phyloP scores from a whole-genome alignment of 1,284 basidiomycete species.

The Ceratobasidium sp. region DNA sequence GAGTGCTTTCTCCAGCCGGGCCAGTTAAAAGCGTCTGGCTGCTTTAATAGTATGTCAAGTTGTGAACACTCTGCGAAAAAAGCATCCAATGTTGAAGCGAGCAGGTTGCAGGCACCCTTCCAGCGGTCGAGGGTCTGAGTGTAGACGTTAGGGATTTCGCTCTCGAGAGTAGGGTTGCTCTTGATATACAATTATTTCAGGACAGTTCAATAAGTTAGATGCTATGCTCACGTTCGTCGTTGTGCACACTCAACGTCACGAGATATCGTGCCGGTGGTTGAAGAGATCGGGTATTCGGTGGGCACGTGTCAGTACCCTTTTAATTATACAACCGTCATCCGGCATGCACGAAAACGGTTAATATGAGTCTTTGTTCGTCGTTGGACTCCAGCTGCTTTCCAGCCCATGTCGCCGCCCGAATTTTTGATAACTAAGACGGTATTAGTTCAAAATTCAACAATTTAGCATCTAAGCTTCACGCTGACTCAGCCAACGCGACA shows the following conservation, averaged over 20 bases:
- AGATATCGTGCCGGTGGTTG: not conserved
- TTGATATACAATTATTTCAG: not conserved
- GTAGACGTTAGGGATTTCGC: not conserved
- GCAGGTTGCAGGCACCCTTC: not conserved
- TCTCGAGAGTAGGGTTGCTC: not conserved
- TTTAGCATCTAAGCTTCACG: not conserved
- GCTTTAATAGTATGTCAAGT: not conserved
- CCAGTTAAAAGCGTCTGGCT: not conserved
- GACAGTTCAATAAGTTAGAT: not conserved
- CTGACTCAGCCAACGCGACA: constrained; percentile 6
- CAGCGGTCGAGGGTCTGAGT: constrained; percentile 2
- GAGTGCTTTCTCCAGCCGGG: not conserved
- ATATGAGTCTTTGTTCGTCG: no score
- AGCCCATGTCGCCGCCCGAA: no score
- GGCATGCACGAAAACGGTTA: no score
- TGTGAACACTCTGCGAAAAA: not conserved
- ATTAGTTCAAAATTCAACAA: no score
- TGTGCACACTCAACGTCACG: not conserved
- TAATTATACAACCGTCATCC: no score
- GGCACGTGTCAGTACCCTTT: no score
- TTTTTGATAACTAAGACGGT: no score
- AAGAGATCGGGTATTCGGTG: no score
- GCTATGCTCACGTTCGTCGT: not conserved
- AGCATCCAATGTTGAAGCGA: not conserved
- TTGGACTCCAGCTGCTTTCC: no score